Base-by-base conservation (phyloP, 2,329 filamentous ascomycete species). In the Lachnellula arida region DNA sequence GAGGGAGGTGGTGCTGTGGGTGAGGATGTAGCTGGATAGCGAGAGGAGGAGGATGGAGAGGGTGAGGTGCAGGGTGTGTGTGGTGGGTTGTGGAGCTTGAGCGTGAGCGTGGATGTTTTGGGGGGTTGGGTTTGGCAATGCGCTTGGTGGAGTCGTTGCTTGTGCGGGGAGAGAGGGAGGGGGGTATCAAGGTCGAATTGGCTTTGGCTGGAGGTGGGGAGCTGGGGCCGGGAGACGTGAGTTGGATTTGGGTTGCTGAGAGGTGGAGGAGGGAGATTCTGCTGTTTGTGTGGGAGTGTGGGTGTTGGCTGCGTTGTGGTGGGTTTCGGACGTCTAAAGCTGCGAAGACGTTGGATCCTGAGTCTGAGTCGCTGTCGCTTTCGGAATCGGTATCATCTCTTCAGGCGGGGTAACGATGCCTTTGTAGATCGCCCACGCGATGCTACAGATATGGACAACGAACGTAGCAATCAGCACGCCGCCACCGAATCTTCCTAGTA, bases 21-120 rank as follows among this genome's bases (percentile, higher is more conserved):
- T 73, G 46, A 81, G 73, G 40, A 80, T 70, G 56, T 78, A 80
- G 46, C 76, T 75, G 15, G 76, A 74, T 4, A 80, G 54, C 2
- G 73, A 73, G 19, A 81, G 69, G 4, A 73, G 67, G 5, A 75
- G 32, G 32, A 80, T 69, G 14, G 76, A 76, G 25, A 77, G 17
- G 12, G 76, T 3, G 19, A 82, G 75, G 11, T 76, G 71, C 44
- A 61, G 59, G 19, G n/a, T n/a, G n/a, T n/a, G 76, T 57, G 63
- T 78, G 74, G 47, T 74, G 73, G 5, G 59, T 28, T n/a, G 73
- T 63, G 46, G n/a, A n/a, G n/a, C n/a, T n/a, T n/a, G n/a, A n/a
- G n/a, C n/a, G n/a, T n/a, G 64, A 64, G 42, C 64, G 68, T 5
- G 46, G 40, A 3, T 0, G 43, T 12, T 40, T 50, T 42, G 49